Evolutionary conservation across 2,329 filamentous ascomycete species (phyloP), one percentile per base, ranked within the genome.

Genomic region (Nothophaeocryptopus gaeumannii): DNA sequence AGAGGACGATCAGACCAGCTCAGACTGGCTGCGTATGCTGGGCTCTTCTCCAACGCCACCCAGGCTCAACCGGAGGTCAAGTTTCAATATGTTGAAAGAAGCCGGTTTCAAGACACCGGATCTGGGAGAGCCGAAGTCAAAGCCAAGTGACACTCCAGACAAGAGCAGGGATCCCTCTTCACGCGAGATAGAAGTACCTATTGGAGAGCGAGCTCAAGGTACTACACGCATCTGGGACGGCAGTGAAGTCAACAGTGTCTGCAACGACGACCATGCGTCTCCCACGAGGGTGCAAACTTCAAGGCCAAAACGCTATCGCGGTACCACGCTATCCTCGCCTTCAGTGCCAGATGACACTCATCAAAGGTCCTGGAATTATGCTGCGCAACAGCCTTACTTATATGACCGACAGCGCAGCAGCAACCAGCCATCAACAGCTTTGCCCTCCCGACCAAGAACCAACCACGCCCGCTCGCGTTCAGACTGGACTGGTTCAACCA

Each of bases 21-120:
- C 81, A 12, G 93, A 97, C 69, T 99, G 93, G 93, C 75, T 96
- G 33, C 80, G 87, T 34, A 88, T 96, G 70, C 73, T 97, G n/a
- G 82, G 83, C n/a, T 70, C 80, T 29, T 74, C 75, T 31, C 85
- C 85, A 26, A 72, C 84, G 31, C 83, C 83, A 35, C 63, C 63
- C 10, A 72, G 74, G 34, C 74, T 85, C 29, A 74, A 75, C 47
- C 74, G 78, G 57, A 74, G 74, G 43, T 74, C 76, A 52, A 79
- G 76, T 65, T 80, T 83, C 60, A 76, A 58, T 48, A 58, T 63
- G 57, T 53, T 58, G 33, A 59, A 54, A 39, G 52, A 58, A 34
- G 46, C 51, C 14, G 40, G 42, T 37, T 39, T 54, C 16, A 47
- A 48, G 44, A 33, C 45, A 34, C 41, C 52, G 35, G 57, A 40